Conservation (phyloP, 2,329 filamentous ascomycete species). For the Cladosporium sp. region DNA sequence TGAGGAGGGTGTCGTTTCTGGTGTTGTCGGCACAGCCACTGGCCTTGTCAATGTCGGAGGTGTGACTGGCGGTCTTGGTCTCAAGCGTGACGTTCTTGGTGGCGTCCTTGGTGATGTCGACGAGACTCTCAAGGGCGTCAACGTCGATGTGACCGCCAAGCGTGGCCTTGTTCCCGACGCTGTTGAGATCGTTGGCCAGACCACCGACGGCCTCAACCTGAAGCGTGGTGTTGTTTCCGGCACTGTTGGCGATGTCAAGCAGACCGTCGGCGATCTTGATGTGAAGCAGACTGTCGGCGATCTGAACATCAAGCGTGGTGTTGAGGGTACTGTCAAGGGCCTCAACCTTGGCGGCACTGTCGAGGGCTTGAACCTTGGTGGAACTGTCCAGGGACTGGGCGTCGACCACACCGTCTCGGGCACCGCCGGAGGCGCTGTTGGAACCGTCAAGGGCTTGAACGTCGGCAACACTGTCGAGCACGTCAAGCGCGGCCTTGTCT, state of each 20-base stretch:
- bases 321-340: not conserved
- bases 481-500: conserved; percentile 7
- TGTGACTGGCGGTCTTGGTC: not conserved
- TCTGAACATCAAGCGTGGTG: not conserved
- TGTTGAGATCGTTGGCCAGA: not conserved
- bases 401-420: not conserved
- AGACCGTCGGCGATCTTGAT: not conserved
- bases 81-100: not conserved
- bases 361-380: not conserved
- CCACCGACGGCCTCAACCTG: not conserved
- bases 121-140: not conserved
- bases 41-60: conserved; percentile 70
- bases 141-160: not conserved
- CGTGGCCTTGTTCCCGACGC: not conserved
- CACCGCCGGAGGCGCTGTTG: not conserved
- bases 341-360: not conserved
- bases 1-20: conserved; percentile 65
- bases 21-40: conserved; percentile 85
- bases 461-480: not conserved
- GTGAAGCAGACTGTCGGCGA: not conserved
- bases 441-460: not conserved
- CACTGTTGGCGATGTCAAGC: not conserved
- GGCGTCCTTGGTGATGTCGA: not conserved
- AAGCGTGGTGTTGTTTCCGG: not conserved
- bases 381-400: not conserved